Base-by-base conservation (phyloP, 345 rosid genomes). In the Aquilaria sinensis region DNA sequence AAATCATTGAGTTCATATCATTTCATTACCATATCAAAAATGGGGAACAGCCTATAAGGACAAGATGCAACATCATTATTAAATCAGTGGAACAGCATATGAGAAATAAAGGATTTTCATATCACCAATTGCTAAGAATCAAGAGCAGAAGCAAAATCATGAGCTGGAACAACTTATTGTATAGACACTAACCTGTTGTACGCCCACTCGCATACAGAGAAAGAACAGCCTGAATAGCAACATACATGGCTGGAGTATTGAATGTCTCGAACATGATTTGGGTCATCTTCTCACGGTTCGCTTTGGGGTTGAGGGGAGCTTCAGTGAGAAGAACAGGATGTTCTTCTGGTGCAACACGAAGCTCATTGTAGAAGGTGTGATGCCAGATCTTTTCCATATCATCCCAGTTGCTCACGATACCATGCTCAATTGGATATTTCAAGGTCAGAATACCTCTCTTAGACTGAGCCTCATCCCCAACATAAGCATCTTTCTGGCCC, bases 321-420 rank as follows among this genome's bases (percentile, higher is more conserved):
- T 90, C 97, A 0, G 97, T 90, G 6, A 90, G 81, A 4, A 86
- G 70, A 51, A 86, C 80, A 0, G 88, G 92, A 70, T 86, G 92
- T 60, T 83, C 92, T 68, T 87, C 95, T 0, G 97, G 97, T 31
- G 97, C 95, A 71, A 90, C 97, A 60, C 97, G 88, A 7, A 90
- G 92, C 83, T 90, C 96, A 50, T 89, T 91, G 80, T 90, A 88
- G 81, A 90, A 90, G 55, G 96, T 90, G 69, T 87, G 96, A 77
- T 90, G 97, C 97, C 96, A 90, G 31, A 90, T 90, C 67, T 90
- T 90, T 79, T 90, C 96, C 97, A 91, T 91, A 56, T 92, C 98
- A 69, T 92, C 98, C 98, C 96, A 88, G 61, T 92, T 92, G 83
- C 79, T 92, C 51, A 91, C 97, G 75, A 91, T 91, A n/a, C 96